A percentile compares a stretch with the other conserved stretches of the same genome.
Evolutionary conservation across 2,329 filamentous ascomycete genomes (phyloP).

Genomic region (Ceratocystis colombiana): DNA sequence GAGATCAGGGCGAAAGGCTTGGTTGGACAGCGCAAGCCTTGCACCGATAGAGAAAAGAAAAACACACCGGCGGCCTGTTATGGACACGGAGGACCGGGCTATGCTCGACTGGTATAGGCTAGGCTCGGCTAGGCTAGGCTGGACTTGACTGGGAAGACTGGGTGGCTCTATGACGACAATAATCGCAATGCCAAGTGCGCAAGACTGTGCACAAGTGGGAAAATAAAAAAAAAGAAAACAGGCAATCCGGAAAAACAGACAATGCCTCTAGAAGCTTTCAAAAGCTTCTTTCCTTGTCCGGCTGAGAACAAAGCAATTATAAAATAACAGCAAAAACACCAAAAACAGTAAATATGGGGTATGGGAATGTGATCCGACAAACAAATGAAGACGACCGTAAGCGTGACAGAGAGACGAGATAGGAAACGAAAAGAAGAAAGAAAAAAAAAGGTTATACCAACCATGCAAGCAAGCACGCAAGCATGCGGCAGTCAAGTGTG

Average conservation of each 20-base stretch:
- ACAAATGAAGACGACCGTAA: conserved; percentile 16
- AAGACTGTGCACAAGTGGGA: conserved; percentile 8
- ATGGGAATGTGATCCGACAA: conserved; percentile 10
- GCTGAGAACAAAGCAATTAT: conserved; percentile 14
- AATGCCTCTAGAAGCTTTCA: conserved; percentile 1
- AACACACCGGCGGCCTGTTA: too few species aligned
- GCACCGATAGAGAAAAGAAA: background rate
- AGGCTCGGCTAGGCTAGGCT: background rate
- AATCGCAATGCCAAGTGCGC: conserved; percentile 3
- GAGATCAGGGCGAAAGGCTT: background rate
- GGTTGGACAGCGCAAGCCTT: background rate
- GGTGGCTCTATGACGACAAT: background rate
- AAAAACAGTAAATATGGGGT: conserved; percentile 16
- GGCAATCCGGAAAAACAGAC: conserved; percentile 10
- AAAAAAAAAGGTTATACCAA: conserved; percentile 4
- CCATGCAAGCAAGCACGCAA: conserved; percentile 1
- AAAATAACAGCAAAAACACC: conserved; percentile 9
- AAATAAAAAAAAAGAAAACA: conserved; percentile 14
- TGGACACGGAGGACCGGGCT: background rate
- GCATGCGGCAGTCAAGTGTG: too few species aligned
- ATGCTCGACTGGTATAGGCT: conserved; percentile 1
- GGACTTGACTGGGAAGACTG: background rate
- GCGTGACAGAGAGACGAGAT: conserved; percentile 12
- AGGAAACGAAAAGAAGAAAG: background rate
- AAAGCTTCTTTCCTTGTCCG: conserved; percentile 6